Conservation (phyloP, 768 basidiomycete species). For the Guyanaporus albipodus region DNA sequence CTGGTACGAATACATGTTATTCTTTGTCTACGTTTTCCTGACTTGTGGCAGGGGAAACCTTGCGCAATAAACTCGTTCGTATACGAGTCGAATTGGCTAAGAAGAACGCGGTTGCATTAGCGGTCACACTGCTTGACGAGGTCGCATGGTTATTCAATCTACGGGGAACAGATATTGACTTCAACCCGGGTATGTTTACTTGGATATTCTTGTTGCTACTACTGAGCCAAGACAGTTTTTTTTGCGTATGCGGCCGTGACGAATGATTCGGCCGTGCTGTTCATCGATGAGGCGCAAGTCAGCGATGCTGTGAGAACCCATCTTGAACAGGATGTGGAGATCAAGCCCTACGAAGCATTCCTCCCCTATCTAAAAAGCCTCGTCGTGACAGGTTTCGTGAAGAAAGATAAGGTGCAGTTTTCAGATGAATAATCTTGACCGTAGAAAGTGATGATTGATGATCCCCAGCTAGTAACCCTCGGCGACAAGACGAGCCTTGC, state of each 20-base stretch:
- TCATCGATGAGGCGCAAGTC: slow-evolving; percentile 54
- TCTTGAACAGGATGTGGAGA: slow-evolving; percentile 57
- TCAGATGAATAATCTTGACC: slow-evolving; percentile 9
- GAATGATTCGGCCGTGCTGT: slow-evolving; percentile 54
- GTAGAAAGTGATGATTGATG: not conserved
- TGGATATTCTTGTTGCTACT: not conserved
- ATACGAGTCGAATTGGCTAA: slow-evolving; percentile 66
- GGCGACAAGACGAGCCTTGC: slow-evolving; percentile 79
- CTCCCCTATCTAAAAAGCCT: slow-evolving; percentile 59
- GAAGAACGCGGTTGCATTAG: slow-evolving; percentile 52
- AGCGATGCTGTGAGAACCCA: slow-evolving; percentile 39
- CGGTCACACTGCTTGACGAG: slow-evolving; percentile 90
- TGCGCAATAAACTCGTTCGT: slow-evolving; percentile 60
- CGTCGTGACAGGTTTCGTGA: slow-evolving; percentile 31
- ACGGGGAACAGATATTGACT: slow-evolving; percentile 88
- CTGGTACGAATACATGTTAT: slow-evolving; percentile 41
- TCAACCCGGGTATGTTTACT: slow-evolving; percentile 68
- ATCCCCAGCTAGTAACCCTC: slow-evolving; percentile 64
- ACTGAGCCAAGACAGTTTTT: slow-evolving; percentile 54
- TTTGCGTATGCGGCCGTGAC: slow-evolving; percentile 88
- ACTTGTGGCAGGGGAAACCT: slow-evolving; percentile 47
- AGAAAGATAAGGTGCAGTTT: slow-evolving; percentile 28
- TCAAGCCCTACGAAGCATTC: slow-evolving; percentile 67
- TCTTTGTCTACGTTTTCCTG: not conserved
- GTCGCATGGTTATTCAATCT: slow-evolving; percentile 94